Base-by-base conservation (phyloP, 805 yeast species). In the Pichia gijzeniarum region DNA sequence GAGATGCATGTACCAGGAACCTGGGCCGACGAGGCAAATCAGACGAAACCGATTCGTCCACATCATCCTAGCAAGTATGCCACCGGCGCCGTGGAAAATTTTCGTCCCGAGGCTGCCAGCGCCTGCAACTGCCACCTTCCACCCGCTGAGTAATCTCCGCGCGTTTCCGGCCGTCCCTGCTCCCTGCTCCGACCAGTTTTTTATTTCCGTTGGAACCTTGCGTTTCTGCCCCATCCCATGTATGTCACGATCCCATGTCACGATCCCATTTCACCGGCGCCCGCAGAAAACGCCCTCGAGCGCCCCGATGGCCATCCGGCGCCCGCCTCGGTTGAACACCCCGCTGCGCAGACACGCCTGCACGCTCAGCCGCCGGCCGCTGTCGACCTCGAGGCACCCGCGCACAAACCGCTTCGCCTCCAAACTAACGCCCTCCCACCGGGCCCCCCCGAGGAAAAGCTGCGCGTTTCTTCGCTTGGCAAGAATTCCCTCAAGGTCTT, bases 361-460 rank as follows among this genome's bases (percentile, higher is more conserved):
- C 9, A 45, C 45, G 13, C 47, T 39, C 19, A 37, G 31, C 18
- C 53, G 31, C 8, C 62, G 51, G 0, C 38, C 46, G 1, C 69
- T 67, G 48, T 74, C 62, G 3, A 69, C 68, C 31, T 59, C 48
- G 4, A 78, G 53, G 14, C 79, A 59, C 1, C 55, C 53, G 20
- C 56, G 53, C 2, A 79, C 73, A 53, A 78, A 74, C 30, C 63
- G 60, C 51, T 73, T 76, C 7, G 38, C 21, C 16, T 28, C 19
- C 7, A 8, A 25, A 1, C 73, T 68, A 3, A 76, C 64, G 0
- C 42, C 44, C 1, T 36, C 36, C 82, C 84, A 80, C 47, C 69
- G 72, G 16, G 52, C 49, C 4, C 60, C 44, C 2, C 61, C 53
- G 12, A 77, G 62, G 43, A 68, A 60, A 17, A 78, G 52, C 21